Conservation (phyloP, 257 asterid species). For the Nicotiana knightiana region DNA sequence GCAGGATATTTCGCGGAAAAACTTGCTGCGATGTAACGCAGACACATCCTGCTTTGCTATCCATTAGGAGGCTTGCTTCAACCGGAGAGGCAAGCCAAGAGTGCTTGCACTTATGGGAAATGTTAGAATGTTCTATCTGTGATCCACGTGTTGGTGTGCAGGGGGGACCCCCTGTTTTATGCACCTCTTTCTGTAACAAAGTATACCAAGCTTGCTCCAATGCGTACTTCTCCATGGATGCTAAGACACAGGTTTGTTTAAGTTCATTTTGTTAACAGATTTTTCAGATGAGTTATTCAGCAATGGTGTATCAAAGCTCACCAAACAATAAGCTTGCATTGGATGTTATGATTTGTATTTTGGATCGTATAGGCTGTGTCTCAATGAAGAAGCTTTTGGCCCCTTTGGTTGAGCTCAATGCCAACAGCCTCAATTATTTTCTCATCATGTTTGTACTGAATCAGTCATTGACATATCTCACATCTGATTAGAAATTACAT, state of each 20-base stretch:
- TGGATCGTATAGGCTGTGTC: background rate
- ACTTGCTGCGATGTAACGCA: constrained; percentile 92
- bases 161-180: constrained; percentile 72
- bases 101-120: constrained; percentile 93
- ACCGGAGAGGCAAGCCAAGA: constrained; percentile 96
- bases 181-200: constrained; percentile 76
- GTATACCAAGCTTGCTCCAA: constrained; percentile 69
- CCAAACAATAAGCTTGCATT: background rate
- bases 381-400: background rate
- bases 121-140: constrained; percentile 87
- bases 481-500: constrained; percentile 26
- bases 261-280: background rate
- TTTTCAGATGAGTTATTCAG: background rate
- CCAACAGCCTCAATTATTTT: background rate
- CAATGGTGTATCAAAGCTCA: constrained; percentile 1
- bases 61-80: constrained; percentile 82
- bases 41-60: constrained; percentile 77
- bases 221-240: constrained; percentile 81
- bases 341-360: background rate
- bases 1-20: constrained; percentile 82
- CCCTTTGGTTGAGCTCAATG: background rate
- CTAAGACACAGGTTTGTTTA: constrained; percentile 69
- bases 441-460: background rate
- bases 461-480: constrained; percentile 1
- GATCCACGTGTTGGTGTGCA: constrained; percentile 83